phyloP scores from a whole-genome alignment of 768 basidiomycete genomes.

The Infundibulicybe gibba region DNA sequence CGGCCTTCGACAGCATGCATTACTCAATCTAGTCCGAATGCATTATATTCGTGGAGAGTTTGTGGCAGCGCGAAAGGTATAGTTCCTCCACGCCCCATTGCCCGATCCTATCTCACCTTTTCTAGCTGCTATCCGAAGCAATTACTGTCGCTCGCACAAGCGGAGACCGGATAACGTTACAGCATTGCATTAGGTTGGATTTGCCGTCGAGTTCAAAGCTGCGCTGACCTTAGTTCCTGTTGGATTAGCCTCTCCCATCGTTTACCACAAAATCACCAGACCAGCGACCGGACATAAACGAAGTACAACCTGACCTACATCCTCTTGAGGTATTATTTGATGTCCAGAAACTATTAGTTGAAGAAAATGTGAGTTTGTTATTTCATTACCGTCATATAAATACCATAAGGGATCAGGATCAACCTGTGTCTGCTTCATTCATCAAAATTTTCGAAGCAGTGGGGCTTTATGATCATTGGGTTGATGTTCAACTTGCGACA shows the following conservation, averaged over 20 bases:
- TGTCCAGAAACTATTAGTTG: conserved; percentile 69
- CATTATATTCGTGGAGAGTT: conserved; percentile 71
- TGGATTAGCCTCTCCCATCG: conserved; percentile 63
- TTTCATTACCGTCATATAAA: neutral
- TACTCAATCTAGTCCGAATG: conserved; percentile 74
- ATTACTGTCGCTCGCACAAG: conserved; percentile 72
- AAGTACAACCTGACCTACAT: conserved; percentile 72
- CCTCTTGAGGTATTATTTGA: conserved; percentile 77
- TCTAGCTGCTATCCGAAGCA: conserved; percentile 70
- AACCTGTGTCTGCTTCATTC: conserved; percentile 68
- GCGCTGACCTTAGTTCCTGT: conserved; percentile 2
- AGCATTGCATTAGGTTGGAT: conserved; percentile 73
- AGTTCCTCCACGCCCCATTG: neutral
- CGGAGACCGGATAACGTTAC: conserved; percentile 68
- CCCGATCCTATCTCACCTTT: neutral
- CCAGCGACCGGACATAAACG: conserved; percentile 54
- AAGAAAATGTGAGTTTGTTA: conserved; percentile 46
- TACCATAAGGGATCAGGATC: conserved; percentile 41
- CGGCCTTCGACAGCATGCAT: conserved; percentile 74
- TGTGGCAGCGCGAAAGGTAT: conserved; percentile 64
- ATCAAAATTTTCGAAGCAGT: conserved; percentile 63
- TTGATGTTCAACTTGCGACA: conserved; percentile 49
- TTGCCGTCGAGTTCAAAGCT: neutral
- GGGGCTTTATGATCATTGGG: conserved; percentile 70
- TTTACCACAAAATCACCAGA: conserved; percentile 49